Conservation (phyloP, 441 rosid genomes). For the Melastoma candidum region DNA sequence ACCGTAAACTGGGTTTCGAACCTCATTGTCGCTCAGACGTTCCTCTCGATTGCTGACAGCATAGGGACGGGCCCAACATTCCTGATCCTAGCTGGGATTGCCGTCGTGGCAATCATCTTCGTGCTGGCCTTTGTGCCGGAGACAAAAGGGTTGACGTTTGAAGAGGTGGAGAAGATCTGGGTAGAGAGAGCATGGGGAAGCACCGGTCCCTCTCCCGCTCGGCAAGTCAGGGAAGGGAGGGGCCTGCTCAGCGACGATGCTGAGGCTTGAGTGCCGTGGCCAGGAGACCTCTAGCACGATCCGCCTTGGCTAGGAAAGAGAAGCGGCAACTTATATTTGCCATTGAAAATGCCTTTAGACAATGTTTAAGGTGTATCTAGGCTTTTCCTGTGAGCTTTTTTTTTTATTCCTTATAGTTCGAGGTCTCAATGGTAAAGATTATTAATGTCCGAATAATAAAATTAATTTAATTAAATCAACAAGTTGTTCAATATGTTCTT, state of each 20-base stretch:
- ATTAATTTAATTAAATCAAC: no score
- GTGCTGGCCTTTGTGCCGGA: conserved; percentile 63
- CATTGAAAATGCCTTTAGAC: no score
- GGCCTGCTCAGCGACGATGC: conserved; percentile 52
- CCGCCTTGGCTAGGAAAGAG: no score
- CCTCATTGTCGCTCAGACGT: conserved; percentile 59
- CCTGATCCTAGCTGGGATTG: conserved; percentile 65
- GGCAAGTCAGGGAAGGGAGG: conserved; percentile 15
- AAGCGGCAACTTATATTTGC: no score
- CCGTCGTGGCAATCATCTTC: conserved; percentile 45
- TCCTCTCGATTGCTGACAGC: conserved; percentile 51
- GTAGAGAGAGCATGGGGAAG: conserved; percentile 65
- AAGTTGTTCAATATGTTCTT: no score
- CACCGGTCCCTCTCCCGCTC: conserved; percentile 18
- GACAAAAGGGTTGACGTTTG: conserved; percentile 75
- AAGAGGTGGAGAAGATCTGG: conserved; percentile 81
- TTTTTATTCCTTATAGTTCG: no score
- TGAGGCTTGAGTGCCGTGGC: not conserved
- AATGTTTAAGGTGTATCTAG: no score
- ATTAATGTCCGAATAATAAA: no score
- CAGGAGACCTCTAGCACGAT: no score
- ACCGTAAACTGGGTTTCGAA: conserved; percentile 85
- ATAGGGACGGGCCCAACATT: conserved; percentile 59
- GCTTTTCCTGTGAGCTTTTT: no score
- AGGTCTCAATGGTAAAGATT: no score